Base-by-base conservation (phyloP, 2,329 filamentous ascomycete genomes). In the Eurotiales sp. region DNA sequence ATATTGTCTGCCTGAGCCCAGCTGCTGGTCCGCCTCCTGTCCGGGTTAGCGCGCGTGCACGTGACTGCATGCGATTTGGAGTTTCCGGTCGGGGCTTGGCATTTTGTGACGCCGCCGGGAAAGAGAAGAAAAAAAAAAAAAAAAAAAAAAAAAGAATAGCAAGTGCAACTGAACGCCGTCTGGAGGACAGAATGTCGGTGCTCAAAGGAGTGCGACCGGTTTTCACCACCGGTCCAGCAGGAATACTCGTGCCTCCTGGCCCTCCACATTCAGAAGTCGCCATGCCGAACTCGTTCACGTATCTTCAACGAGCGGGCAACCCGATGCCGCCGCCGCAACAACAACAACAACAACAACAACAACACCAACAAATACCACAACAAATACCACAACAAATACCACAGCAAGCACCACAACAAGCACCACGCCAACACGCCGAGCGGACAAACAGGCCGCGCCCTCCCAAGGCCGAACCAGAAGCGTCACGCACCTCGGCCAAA, bases 291-390 rank as follows among this genome's bases (percentile, higher is more conserved):
- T 44, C 45, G 10, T 53, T 53, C 15, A 14, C 45, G 21, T 53
- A 53, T 41, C 30, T 53, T 19, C 51, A 53, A 19, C 45, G 46
- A 29, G 29, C 36, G 19, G 40, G 45, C 45, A 47, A 43, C 27
- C 39, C 29, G 22, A 43, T 43, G 40, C 39, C 50, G 36, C 42
- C 42, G 23, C 42, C 29, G 17, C 29, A 22, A 23, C 17, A 21
- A 14, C 29, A 32, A 32, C 29, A 32, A 10, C 29, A 32, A 6
- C 29, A 32, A 32, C 29, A 32, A 12, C 25, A 29, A 6, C 25
- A 29, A 29, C 43, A 25, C 11, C 50, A 52, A 32, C 39, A 30
- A 15, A n/a, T n/a, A n/a, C 42, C 29, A 21, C 29, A 22, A 23
- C 17, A 21, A 14, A 8, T 12, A 32, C 29, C 10, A 10, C 29